phyloP scores from a whole-genome alignment of 352 stramenopile species.

The Plasmopara muralis region DNA sequence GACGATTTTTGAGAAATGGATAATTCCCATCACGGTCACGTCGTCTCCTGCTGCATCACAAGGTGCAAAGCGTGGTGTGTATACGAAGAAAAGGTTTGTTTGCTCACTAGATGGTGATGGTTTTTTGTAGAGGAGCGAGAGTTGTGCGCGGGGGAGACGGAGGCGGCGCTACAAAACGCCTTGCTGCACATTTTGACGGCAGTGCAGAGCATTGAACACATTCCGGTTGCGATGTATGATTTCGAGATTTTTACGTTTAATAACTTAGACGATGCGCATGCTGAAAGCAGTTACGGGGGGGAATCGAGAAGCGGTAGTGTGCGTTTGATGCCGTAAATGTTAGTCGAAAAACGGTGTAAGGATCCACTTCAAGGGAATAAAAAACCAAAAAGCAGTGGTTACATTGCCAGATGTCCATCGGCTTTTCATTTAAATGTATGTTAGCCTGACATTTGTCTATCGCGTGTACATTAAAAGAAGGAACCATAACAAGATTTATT shows the following conservation, averaged over 20 bases:
- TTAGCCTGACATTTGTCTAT: too few relatives aligned
- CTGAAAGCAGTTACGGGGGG: slow-evolving; percentile 30
- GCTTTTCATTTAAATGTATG: too few relatives aligned
- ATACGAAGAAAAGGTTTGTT: not conserved
- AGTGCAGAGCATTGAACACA: slow-evolving; percentile 75
- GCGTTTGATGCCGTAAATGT: slow-evolving; percentile 35
- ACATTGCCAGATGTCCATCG: too few relatives aligned
- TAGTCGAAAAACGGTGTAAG: too few relatives aligned
- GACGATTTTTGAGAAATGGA: slow-evolving; percentile 81
- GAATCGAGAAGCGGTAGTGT: slow-evolving; percentile 32
- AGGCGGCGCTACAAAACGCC: slow-evolving; percentile 55
- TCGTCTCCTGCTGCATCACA: slow-evolving; percentile 35
- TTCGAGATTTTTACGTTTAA: slow-evolving; percentile 66
- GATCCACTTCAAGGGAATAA: too few relatives aligned
- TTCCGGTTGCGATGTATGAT: slow-evolving; percentile 78
- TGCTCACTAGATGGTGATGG: not conserved
- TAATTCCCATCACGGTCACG: slow-evolving; percentile 58
- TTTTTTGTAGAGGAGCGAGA: slow-evolving; percentile 35
- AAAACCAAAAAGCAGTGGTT: too few relatives aligned
- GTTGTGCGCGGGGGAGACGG: slow-evolving; percentile 45
- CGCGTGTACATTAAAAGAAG: too few relatives aligned
- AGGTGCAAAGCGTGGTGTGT: slow-evolving; percentile 13
- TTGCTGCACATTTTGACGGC: slow-evolving; percentile 68
- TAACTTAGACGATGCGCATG: slow-evolving; percentile 45
- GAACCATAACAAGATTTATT: too few relatives aligned